A percentile compares a stretch with the other conserved stretches of the same genome.
phyloP scores from a whole-genome alignment of 1,284 basidiomycete genomes.

The Trichosporon coremiiforme region DNA sequence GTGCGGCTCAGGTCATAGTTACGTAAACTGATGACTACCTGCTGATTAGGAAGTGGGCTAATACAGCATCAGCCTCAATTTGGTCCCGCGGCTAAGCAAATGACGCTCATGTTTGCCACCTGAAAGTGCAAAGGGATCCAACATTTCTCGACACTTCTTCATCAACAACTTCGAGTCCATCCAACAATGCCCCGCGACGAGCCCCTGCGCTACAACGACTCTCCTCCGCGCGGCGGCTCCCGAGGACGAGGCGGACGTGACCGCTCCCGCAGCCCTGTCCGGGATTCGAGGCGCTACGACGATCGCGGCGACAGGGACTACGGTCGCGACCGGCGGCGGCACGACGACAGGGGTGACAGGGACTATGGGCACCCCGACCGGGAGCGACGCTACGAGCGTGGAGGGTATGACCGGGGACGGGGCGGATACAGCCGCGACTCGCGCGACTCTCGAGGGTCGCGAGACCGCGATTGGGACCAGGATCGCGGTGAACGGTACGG shows the following conservation, averaged over 20 bases:
- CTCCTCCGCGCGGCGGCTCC: background rate
- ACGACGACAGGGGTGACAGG: slow-evolving; percentile 19
- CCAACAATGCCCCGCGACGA: background rate
- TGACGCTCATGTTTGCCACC: slow-evolving; percentile 14
- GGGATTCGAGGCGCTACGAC: background rate
- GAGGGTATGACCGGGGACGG: slow-evolving; percentile 6
- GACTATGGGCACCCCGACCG: slow-evolving; percentile 47
- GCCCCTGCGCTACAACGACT: slow-evolving; percentile 8
- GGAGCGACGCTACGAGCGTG: slow-evolving; percentile 50
- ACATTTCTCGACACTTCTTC: background rate
- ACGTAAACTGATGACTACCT: background rate
- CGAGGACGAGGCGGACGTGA: slow-evolving; percentile 23
- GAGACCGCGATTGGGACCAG: slow-evolving; percentile 27
- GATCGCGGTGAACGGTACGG: slow-evolving; percentile 30
- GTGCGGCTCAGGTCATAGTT: too few species aligned
- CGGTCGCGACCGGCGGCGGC: slow-evolving; percentile 18
- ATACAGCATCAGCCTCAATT: background rate
- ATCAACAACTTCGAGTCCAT: slow-evolving; percentile 22
- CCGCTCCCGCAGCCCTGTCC: background rate
- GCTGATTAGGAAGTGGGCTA: background rate
- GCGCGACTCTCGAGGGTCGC: background rate
- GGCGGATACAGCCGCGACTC: slow-evolving; percentile 16
- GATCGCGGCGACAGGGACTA: slow-evolving; percentile 6
- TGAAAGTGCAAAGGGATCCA: background rate
- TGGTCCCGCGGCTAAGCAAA: background rate